phyloP scores from a whole-genome alignment of 768 basidiomycete species.

The Phaffia australis region DNA sequence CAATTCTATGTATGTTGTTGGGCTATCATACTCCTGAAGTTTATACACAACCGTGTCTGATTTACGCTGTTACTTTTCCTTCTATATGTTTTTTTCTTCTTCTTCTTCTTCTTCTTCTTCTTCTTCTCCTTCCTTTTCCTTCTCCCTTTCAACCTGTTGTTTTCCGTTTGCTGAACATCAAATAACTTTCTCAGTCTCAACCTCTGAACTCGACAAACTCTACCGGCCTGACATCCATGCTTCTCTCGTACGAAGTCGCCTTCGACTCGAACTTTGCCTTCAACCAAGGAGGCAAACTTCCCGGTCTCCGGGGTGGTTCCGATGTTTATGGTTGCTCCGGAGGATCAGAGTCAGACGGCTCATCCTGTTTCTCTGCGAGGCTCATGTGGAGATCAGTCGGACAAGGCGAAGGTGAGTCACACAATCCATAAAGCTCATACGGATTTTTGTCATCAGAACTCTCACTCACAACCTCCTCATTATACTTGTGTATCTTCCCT shows the following conservation, averaged over 20 bases:
- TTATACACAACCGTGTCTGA: no score
- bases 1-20: constrained; percentile 46
- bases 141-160: no score
- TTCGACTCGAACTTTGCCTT: constrained; percentile 57
- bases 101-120: not conserved
- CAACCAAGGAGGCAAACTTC: constrained; percentile 64
- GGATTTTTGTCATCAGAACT: not conserved
- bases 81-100: not conserved
- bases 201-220: constrained; percentile 54
- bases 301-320: constrained; percentile 61
- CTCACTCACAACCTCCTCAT: not conserved
- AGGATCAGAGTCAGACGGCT: constrained; percentile 53
- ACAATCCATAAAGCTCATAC: not conserved
- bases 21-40: not conserved
- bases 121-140: not conserved
- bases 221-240: constrained; percentile 52
- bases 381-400: constrained; percentile 65
- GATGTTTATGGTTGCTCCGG: constrained; percentile 58
- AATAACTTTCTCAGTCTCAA: constrained; percentile 1
- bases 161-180: not conserved
- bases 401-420: constrained; percentile 55
- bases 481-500: not conserved
- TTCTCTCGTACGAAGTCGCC: constrained; percentile 62
- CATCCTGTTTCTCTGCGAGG: constrained; percentile 60
- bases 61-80: no score